phyloP scores from a whole-genome alignment of 106 monocot genomes.

The Dendrobium chrysotoxum region DNA sequence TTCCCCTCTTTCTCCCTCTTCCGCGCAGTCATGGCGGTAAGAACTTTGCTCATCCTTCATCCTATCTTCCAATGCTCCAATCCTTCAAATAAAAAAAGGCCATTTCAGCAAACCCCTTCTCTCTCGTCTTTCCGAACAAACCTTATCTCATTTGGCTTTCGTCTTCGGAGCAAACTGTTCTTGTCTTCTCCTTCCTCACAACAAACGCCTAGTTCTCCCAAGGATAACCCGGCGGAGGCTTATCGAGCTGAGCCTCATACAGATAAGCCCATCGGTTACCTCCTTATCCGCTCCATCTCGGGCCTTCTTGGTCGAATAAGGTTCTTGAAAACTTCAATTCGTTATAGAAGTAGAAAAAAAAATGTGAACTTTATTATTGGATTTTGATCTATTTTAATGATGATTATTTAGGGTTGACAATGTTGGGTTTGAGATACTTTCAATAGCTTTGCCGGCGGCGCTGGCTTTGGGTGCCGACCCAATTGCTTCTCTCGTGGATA shows the following conservation, averaged over 20 bases:
- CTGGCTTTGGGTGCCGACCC: slow-evolving; percentile 92
- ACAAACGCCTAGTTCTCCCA: neutral
- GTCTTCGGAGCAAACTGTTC: neutral
- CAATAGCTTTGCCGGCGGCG: slow-evolving; percentile 71
- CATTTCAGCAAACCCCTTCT: neutral
- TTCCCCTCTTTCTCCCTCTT: neutral
- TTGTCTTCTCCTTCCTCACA: slow-evolving; percentile 12
- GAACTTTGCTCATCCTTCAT: slow-evolving; percentile 9
- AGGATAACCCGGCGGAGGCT: neutral
- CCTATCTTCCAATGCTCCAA: slow-evolving; percentile 3
- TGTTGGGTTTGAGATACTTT: slow-evolving; percentile 58
- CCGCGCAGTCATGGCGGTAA: slow-evolving; percentile 18
- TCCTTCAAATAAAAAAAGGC: neutral
- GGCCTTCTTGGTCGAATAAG: slow-evolving; percentile 19
- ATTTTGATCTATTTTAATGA: neutral
- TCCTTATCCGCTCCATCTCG: neutral
- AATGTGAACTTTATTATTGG: neutral
- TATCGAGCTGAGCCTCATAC: neutral
- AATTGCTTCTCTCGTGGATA: slow-evolving; percentile 74
- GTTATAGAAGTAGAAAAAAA: neutral
- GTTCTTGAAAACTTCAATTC: neutral
- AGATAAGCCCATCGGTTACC: neutral
- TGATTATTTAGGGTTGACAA: slow-evolving; percentile 26
- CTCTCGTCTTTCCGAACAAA: neutral
- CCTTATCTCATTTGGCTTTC: slow-evolving; percentile 7